phyloP scores from a whole-genome alignment of 306 rosid species.

The Ceratonia siliqua region DNA sequence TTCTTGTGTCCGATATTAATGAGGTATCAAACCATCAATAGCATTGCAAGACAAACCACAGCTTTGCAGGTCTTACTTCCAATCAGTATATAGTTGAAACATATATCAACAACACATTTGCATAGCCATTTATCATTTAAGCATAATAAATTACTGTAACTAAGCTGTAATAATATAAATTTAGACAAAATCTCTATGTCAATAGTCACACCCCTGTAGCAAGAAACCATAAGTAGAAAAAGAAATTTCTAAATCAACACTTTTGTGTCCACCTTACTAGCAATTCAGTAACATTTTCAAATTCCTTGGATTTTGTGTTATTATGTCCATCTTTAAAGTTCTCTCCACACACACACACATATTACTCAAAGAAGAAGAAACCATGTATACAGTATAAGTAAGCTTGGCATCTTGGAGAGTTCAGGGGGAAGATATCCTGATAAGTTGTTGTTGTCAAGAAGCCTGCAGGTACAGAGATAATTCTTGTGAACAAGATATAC shows the following conservation, averaged over 20 bases:
- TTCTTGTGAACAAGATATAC: constrained; percentile 28
- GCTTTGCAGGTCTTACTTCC: not conserved
- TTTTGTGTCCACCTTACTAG: not conserved
- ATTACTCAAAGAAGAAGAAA: constrained; percentile 14
- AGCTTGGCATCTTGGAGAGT: constrained; percentile 53
- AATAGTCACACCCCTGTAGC: not conserved
- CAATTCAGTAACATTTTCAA: not conserved
- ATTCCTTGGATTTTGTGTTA: not conserved
- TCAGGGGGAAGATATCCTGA: constrained; percentile 77
- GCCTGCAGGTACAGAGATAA: constrained; percentile 57
- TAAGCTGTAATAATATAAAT: not conserved
- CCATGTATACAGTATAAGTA: constrained; percentile 55
- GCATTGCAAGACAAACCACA: not conserved
- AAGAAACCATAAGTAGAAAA: not conserved
- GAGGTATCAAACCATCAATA: not conserved
- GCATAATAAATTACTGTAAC: not conserved
- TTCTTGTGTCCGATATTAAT: not conserved
- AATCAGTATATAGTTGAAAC: not conserved
- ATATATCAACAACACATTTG: not conserved
- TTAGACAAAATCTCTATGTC: not conserved
- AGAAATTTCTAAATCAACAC: not conserved
- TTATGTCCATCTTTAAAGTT: not conserved
- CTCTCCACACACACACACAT: not conserved
- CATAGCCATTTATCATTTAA: not conserved
- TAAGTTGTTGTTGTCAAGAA: constrained; percentile 87